A percentile compares a stretch with the other conserved stretches of the same genome.
These are phyloP conservation scores for Protea cynaroides DNA, from an alignment of 164 flowering plant genomes.

Conservation along the genomic window DNA sequence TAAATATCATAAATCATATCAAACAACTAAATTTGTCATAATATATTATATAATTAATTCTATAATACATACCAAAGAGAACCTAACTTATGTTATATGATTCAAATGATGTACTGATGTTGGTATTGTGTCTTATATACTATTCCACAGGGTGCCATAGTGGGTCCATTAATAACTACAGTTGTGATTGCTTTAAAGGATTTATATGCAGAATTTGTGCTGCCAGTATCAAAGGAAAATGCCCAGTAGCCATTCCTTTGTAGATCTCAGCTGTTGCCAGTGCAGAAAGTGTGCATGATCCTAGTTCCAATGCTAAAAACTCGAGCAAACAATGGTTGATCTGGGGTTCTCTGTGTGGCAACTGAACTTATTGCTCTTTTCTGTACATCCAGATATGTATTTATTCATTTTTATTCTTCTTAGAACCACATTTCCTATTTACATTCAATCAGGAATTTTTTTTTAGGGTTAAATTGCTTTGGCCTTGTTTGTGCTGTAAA, in stretches of 20 bases:
- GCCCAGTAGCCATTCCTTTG: constrained; percentile 2
- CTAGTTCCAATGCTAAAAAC: background rate
- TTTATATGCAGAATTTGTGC: constrained; percentile 81
- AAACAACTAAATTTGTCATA: too few species aligned
- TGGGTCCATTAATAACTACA: constrained; percentile 90
- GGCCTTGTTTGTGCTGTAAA: background rate
- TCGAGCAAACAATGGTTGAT: background rate
- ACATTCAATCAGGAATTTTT: background rate
- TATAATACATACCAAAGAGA: too few species aligned
- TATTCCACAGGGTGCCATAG: constrained; percentile 75
- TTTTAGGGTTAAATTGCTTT: background rate
- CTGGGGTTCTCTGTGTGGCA: background rate
- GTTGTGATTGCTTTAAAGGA: constrained; percentile 83
- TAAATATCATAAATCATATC: too few species aligned
- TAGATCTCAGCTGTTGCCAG: background rate
- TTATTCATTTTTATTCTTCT: background rate
- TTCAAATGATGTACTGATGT: background rate
- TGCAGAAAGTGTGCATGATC: background rate
- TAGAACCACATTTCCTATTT: background rate
- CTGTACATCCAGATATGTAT: background rate
- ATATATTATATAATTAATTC: too few species aligned
- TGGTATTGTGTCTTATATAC: background rate
- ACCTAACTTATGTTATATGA: background rate
- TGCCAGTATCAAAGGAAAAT: constrained; percentile 46
- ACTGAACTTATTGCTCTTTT: background rate